A percentile compares a stretch with the other conserved stretches of the same genome.
Conservation (phyloP, 495 filamentous ascomycete species). For the Neurospora sp. region DNA sequence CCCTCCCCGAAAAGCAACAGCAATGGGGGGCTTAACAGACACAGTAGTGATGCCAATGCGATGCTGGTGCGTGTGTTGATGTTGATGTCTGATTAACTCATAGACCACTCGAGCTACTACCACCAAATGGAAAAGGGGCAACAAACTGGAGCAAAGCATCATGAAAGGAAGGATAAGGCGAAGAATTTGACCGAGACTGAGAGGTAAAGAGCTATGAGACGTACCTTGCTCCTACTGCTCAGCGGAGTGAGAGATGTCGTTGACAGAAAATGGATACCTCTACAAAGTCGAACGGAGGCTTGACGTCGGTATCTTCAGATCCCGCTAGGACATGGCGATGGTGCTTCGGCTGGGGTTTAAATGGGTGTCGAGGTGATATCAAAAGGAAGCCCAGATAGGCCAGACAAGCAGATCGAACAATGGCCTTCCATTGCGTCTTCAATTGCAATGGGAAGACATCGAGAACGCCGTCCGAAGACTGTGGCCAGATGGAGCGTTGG, state of each 20-base stretch:
- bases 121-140: neutral
- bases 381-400: neutral
- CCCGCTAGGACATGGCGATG: neutral
- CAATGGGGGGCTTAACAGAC: neutral
- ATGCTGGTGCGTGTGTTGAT: neutral
- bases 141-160: neutral
- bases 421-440: neutral
- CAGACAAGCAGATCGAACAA: neutral
- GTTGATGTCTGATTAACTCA: neutral
- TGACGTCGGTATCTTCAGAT: neutral
- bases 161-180: neutral
- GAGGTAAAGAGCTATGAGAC: neutral
- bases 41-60: neutral
- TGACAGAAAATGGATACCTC: neutral
- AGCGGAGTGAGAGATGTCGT: neutral
- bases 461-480: neutral
- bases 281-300: neutral
- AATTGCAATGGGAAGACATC: neutral
- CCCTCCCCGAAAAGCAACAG: neutral
- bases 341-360: neutral
- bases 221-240: neutral
- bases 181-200: neutral
- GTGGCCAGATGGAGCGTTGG: neutral
- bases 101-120: neutral
- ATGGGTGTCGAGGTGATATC: neutral